Base-by-base conservation (phyloP, 2,329 filamentous ascomycete genomes). In the Rhytidhysteron rufulum region DNA sequence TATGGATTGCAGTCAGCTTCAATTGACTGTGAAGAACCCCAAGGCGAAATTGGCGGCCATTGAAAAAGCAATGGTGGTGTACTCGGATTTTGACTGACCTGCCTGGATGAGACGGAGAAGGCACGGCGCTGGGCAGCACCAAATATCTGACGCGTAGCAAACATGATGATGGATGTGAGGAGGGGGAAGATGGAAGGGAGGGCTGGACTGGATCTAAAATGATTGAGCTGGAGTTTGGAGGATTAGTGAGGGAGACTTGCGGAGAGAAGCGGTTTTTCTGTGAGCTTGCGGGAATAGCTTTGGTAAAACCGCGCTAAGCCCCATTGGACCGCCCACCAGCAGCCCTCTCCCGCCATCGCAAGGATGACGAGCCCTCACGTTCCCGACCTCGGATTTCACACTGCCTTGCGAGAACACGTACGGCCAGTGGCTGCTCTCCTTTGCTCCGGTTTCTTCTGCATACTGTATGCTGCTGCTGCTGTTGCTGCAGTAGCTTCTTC, bases 101-200 rank as follows among this genome's bases (percentile, higher is more conserved):
- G 70, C 57, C 67, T 65, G 58, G 73, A 67, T 45, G 73, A 72
- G 47, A 67, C 70, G 45, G 73, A 75, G 66, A 77, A 77, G 46
- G 71, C 64, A 58, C 74, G 66, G 60, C 73, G 66, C 70, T 74
- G 71, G 55, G 65, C 65, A 54, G 71, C 68, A 53, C 68, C 65
- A 57, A 75, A 69, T 48, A 72, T 63, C 55, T 74, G 69, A 58
- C 74, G 71, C 55, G 72, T 70, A 53, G 84, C 80, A 70, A 91
- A 91, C 88, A 94, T 83, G 48, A 45, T 60, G 57, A 40, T 42
- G 41, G 41, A 46, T 51, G 47, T 50, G 48, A 40, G 40, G 41
- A 35, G 38, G 38, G 42, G 33, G 47, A 47, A 50, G 48, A 52
- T 55, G 54, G 51, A 55, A 44, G 43, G 42, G 31, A 52, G 49